These are phyloP conservation scores for Austroboletus novae-zelandiae DNA, from an alignment of 1,284 basidiomycete genomes.

Conservation along the genomic window DNA sequence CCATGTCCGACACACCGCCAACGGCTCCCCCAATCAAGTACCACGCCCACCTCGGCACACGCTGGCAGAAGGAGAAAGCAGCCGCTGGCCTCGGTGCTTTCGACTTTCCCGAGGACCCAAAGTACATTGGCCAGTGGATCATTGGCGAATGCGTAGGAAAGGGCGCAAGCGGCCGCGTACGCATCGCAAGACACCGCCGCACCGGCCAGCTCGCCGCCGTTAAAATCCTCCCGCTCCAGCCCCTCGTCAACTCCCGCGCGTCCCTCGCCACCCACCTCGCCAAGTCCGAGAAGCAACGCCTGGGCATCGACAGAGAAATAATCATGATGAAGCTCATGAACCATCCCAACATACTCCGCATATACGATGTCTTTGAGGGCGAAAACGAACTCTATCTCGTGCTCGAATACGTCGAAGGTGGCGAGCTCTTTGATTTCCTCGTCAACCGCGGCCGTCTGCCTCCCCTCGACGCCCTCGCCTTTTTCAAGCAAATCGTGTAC, in stretches of 20 bases:
- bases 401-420: constrained; percentile 96
- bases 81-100: constrained; percentile 66
- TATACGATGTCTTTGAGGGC: constrained; percentile 98
- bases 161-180: constrained; percentile 93
- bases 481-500: constrained; percentile 97
- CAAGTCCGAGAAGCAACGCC: constrained; percentile 85
- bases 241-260: constrained; percentile 75
- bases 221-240: constrained; percentile 93
- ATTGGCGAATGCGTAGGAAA: constrained; percentile 96
- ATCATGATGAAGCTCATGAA: constrained; percentile 99
- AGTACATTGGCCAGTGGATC: constrained; percentile 74
- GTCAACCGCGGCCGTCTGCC: constrained; percentile 86
- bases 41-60: constrained; percentile 65
- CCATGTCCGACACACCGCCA: constrained; percentile 51
- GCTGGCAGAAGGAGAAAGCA: constrained; percentile 81
- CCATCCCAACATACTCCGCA: constrained; percentile 94
- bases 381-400: constrained; percentile 91
- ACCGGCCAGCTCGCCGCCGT: constrained; percentile 95
- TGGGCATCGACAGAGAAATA: constrained; percentile 95
- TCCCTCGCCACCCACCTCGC: constrained; percentile 71
- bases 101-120: constrained; percentile 73
- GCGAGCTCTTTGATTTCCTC: constrained; percentile 97
- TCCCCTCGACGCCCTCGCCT: constrained; percentile 82
- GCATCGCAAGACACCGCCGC: constrained; percentile 85
- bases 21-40: constrained; percentile 68